Percentiles rank a stretch among this genome's conserved stretches.
Evolutionary conservation across 257 asterid species (phyloP).

Genomic region (Solanum piurae): DNA sequence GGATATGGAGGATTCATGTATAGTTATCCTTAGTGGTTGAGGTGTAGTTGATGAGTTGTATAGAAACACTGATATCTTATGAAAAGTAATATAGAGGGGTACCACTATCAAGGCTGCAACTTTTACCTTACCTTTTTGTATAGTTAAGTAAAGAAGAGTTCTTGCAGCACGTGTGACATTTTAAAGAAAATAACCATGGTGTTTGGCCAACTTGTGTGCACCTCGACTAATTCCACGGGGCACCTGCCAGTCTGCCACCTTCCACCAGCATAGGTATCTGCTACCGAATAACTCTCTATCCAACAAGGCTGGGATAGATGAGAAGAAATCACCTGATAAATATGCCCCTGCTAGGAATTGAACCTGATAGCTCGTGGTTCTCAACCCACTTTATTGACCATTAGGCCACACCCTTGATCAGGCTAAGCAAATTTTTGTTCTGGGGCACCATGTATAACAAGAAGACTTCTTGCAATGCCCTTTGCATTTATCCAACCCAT

Average conservation of each 20-base stretch:
- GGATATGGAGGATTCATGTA: neutral
- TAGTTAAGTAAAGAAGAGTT: neutral
- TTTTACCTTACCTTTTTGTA: neutral
- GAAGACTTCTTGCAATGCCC: neutral
- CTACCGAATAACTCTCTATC: neutral
- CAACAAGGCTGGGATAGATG: neutral
- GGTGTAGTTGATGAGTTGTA: neutral
- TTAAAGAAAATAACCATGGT: neutral
- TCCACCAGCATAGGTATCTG: neutral
- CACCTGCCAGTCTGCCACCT: neutral
- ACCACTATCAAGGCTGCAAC: neutral
- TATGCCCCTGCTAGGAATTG: neutral
- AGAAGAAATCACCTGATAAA: neutral
- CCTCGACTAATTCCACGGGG: neutral
- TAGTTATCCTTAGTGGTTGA: neutral
- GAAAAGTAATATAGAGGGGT: neutral
- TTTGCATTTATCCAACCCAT: neutral
- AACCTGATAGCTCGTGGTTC: neutral
- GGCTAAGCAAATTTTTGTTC: neutral
- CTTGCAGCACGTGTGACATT: neutral
- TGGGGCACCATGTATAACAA: neutral
- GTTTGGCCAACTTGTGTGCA: neutral
- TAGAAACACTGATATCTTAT: neutral
- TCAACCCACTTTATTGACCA: neutral
- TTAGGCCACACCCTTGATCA: neutral